Percentiles rank a stretch among this genome's conserved stretches.
Conservation (phyloP, 768 basidiomycete genomes). For the Termitomyces sp. region DNA sequence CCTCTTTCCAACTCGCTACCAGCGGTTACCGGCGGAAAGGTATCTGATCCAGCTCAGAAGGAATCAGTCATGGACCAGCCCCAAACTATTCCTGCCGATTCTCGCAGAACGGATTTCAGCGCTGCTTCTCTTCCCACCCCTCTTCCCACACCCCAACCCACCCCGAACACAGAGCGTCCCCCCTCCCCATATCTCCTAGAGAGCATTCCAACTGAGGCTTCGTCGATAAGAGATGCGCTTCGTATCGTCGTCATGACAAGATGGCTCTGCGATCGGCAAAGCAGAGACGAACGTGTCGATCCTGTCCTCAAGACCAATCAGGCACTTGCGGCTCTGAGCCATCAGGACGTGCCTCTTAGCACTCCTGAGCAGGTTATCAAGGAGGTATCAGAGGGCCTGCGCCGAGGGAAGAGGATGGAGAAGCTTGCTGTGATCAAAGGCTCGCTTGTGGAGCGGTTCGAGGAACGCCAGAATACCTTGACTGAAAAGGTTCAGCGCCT, state of each 20-base stretch:
- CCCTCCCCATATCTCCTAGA: slow-evolving; percentile 13
- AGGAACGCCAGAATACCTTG: slow-evolving; percentile 44
- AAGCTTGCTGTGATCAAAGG: slow-evolving; percentile 38
- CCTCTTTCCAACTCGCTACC: background rate
- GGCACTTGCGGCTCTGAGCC: slow-evolving; percentile 32
- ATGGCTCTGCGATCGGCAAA: slow-evolving; percentile 54
- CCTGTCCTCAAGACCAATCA: slow-evolving; percentile 63
- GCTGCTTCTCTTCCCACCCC: slow-evolving; percentile 7
- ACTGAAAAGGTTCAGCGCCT: slow-evolving; percentile 54
- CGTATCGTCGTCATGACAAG: slow-evolving; percentile 61
- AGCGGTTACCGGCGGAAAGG: background rate
- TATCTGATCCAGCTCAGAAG: background rate
- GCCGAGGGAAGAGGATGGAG: slow-evolving; percentile 29
- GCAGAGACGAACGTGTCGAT: slow-evolving; percentile 56
- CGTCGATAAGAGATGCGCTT: slow-evolving; percentile 55
- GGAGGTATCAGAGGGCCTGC: slow-evolving; percentile 39
- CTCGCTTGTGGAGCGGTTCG: slow-evolving; percentile 52
- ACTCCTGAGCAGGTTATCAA: slow-evolving; percentile 42
- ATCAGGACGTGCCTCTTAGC: slow-evolving; percentile 24
- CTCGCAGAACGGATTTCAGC: background rate
- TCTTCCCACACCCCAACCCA: slow-evolving; percentile 6
- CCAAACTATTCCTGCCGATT: background rate
- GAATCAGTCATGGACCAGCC: background rate
- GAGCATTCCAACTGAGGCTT: slow-evolving; percentile 39
- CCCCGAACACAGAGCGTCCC: background rate